Base-by-base conservation (phyloP, 441 rosid genomes). In the Rhodomyrtus psidioides region DNA sequence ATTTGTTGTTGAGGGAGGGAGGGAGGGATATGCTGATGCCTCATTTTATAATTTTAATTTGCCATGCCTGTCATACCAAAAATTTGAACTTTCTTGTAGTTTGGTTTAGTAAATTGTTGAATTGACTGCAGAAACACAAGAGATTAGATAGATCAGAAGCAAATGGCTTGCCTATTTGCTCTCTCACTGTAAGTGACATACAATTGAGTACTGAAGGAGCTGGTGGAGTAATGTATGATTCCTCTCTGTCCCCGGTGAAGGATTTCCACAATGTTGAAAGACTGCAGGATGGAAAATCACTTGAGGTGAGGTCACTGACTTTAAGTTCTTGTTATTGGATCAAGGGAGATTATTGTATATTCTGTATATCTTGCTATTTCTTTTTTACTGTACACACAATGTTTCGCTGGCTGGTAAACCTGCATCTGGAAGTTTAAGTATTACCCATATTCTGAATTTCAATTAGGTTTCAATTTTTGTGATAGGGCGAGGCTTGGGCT, bases 231-330 rank as follows among this genome's bases (percentile, higher is more conserved):
- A 90, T 91, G 83, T 91, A 92, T 53, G 95, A 95, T 89, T 87
- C 92, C 42, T 92, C 90, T 55, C 85, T 91, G 88, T 93, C 98
- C 65, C 98, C 98, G 84, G 83, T 96, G 91, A 91, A 94, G 86
- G 93, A 88, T 93, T 98, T 96, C 91, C 99, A 98, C 86, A 85
- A 89, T 82, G 88, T 83, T 83, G 99, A 98, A 93, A 93, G 96
- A 91, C 87, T 91, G 86, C 92, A 90, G 85, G 93, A 95, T 57
- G 92, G 91, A 85, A 89, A 87, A 55, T 85, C 93, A 51, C 83
- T 70, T 88, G 93, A 94, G 99, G 99, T 96, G 85, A 86, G 89
- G 89, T 86, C 57, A 6, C 53, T 12, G 27, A 39, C 49, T 57
- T 24, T 62, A 62, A 81, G 26, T 39, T 57, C 53, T 42, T 81